Percentiles rank a stretch among this genome's conserved stretches.
Conservation (phyloP, 352 stramenopile species). For the Pythium monospermum region DNA sequence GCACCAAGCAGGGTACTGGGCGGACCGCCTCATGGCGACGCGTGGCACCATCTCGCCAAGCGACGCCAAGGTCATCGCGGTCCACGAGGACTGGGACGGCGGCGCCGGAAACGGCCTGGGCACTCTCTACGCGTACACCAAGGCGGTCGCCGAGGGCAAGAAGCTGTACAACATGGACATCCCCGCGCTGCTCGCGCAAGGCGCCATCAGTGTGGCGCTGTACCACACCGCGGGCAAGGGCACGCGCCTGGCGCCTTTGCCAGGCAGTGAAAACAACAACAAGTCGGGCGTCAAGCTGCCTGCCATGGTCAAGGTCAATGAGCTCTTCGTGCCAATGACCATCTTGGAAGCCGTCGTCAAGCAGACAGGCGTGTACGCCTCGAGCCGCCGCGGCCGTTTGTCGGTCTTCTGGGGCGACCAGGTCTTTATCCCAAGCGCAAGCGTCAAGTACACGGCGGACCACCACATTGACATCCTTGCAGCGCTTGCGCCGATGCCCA, state of each 20-base stretch:
- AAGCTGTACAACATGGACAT: conserved; percentile 88
- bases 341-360: conserved; percentile 98
- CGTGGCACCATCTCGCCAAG: conserved; percentile 73
- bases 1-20: conserved; percentile 96
- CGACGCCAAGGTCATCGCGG: conserved; percentile 92
- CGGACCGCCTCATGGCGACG: conserved; percentile 89
- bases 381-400: conserved; percentile 90
- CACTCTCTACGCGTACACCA: conserved; percentile 95
- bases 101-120: conserved; percentile 95
- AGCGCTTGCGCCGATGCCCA: conserved; percentile 91
- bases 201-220: conserved; percentile 89
- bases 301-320: conserved; percentile 86
- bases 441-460: conserved; percentile 90
- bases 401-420: conserved; percentile 99
- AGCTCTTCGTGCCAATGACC: conserved; percentile 90
- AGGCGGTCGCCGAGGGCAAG: conserved; percentile 87
- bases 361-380: conserved; percentile 97
- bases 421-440: conserved; percentile 95
- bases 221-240: conserved; percentile 98
- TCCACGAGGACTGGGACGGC: conserved; percentile 95
- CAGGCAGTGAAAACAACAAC: conserved; percentile 98
- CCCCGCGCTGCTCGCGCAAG: conserved; percentile 53
- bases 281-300: conserved; percentile 98
- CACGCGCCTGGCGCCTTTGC: conserved; percentile 94
- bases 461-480: conserved; percentile 98